phyloP scores from a whole-genome alignment of 768 basidiomycete genomes.

The Cystobasidium tubakii region DNA sequence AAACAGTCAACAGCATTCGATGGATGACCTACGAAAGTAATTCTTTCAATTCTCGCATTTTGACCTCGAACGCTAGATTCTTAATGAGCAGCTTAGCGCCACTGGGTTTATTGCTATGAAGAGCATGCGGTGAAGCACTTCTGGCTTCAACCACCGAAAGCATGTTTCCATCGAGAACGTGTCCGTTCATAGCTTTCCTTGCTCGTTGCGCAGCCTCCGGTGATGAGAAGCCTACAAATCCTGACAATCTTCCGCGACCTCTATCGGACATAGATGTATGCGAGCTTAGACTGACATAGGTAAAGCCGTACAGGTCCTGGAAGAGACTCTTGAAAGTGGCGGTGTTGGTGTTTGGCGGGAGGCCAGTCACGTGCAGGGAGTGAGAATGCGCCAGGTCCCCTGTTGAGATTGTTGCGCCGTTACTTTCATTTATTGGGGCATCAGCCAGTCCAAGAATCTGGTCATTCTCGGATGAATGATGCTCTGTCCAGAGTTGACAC shows the following conservation, averaged over 20 bases:
- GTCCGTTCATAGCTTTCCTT: constrained; percentile 68
- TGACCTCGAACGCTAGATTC: constrained; percentile 95
- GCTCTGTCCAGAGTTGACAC: constrained; percentile 65
- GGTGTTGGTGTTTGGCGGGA: neutral
- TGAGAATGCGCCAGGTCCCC: neutral
- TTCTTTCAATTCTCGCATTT: constrained; percentile 82
- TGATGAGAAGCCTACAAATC: constrained; percentile 85
- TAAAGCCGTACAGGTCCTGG: constrained; percentile 63
- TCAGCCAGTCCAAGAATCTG: neutral
- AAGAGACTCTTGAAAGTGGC: neutral
- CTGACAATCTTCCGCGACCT: constrained; percentile 51
- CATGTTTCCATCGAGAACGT: constrained; percentile 77
- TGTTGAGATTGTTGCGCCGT: neutral
- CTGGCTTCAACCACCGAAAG: constrained; percentile 80
- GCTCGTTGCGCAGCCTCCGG: constrained; percentile 67
- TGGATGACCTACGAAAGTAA: constrained; percentile 58
- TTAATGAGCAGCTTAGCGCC: constrained; percentile 96
- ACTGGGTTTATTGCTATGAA: constrained; percentile 57
- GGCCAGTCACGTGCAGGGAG: neutral
- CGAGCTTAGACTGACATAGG: neutral
- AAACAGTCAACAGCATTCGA: constrained; percentile 5
- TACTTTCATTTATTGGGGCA: neutral
- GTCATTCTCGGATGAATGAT: neutral
- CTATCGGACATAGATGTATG: neutral
- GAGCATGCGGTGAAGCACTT: constrained; percentile 51